phyloP scores from a whole-genome alignment of 1,284 basidiomycete species.

The Lignosus rhinocerotis region DNA sequence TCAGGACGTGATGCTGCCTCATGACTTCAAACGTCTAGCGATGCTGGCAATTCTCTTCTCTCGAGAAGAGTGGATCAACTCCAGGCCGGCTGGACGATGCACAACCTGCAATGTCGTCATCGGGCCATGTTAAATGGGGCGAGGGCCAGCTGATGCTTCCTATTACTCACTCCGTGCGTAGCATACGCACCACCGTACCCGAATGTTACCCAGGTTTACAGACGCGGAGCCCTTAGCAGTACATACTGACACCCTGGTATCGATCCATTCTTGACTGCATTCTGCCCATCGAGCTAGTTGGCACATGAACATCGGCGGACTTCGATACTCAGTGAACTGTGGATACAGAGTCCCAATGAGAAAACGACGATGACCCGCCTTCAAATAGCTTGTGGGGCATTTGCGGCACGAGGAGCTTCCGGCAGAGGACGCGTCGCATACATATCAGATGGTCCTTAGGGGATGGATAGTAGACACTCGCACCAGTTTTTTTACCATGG shows the following conservation, averaged over 20 bases:
- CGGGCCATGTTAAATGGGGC: not conserved
- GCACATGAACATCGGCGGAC: not conserved
- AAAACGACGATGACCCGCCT: constrained; percentile 8
- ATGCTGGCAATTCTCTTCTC: too few relatives aligned
- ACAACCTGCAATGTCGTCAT: too few relatives aligned
- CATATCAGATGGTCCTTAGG: not conserved
- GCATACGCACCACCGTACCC: not conserved
- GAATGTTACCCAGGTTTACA: not conserved
- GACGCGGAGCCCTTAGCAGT: not conserved
- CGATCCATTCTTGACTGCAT: not conserved
- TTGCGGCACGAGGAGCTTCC: not conserved
- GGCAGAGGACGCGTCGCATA: not conserved
- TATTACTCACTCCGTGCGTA: not conserved
- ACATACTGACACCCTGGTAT: not conserved
- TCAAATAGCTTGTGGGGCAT: not conserved
- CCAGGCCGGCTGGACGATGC: too few relatives aligned
- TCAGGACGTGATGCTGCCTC: too few relatives aligned
- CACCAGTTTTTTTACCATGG: not conserved
- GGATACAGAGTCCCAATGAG: constrained; percentile 1
- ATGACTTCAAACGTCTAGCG: too few relatives aligned
- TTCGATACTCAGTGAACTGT: not conserved
- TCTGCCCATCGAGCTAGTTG: not conserved
- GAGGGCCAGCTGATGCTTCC: not conserved
- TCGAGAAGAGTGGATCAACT: too few relatives aligned
- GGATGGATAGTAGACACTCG: not conserved